Conservation (phyloP, 2,329 filamentous ascomycete genomes). For the Lecanosticta acicola region DNA sequence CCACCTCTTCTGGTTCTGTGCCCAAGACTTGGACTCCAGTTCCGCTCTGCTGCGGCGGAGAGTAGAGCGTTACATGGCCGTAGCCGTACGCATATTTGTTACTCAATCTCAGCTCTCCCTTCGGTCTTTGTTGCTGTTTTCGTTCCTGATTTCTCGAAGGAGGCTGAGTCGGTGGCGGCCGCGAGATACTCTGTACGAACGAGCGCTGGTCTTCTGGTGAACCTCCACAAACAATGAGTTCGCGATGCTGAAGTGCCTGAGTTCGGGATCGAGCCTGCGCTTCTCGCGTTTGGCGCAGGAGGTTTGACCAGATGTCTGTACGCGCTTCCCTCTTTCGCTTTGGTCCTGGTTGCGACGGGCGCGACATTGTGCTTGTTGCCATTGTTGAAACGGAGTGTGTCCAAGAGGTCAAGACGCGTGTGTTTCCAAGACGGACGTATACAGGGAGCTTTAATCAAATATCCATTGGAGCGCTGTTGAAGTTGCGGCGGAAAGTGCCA, state of each 20-base stretch:
- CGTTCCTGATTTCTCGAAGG: slow-evolving; percentile 21
- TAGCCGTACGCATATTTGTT: slow-evolving; percentile 33
- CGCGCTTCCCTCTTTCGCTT: slow-evolving; percentile 26
- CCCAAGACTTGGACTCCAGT: slow-evolving; percentile 24
- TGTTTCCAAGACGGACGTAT: neutral
- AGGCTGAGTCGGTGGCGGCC: slow-evolving; percentile 27
- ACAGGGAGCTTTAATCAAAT: neutral
- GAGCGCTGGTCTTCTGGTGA: slow-evolving; percentile 28
- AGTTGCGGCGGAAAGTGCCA: slow-evolving; percentile 3
- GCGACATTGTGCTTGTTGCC: slow-evolving; percentile 13
- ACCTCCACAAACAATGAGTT: slow-evolving; percentile 30
- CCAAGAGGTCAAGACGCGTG: neutral
- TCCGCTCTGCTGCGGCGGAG: slow-evolving; percentile 24
- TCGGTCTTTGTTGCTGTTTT: slow-evolving; percentile 16
- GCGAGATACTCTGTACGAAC: slow-evolving; percentile 25
- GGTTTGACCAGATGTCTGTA: slow-evolving; percentile 31
- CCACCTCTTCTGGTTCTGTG: slow-evolving; percentile 31
- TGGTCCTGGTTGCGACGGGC: slow-evolving; percentile 8
- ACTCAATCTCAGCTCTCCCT: slow-evolving; percentile 29
- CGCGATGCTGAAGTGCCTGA: slow-evolving; percentile 28
- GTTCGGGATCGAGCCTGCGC: slow-evolving; percentile 32
- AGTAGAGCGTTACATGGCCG: slow-evolving; percentile 31
- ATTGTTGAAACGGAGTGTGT: neutral
- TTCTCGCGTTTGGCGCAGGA: slow-evolving; percentile 32
- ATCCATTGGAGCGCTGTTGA: neutral